Evolutionary conservation across 2,329 filamentous ascomycete species (phyloP).

Genomic region (Trichothecium sympodiale): DNA sequence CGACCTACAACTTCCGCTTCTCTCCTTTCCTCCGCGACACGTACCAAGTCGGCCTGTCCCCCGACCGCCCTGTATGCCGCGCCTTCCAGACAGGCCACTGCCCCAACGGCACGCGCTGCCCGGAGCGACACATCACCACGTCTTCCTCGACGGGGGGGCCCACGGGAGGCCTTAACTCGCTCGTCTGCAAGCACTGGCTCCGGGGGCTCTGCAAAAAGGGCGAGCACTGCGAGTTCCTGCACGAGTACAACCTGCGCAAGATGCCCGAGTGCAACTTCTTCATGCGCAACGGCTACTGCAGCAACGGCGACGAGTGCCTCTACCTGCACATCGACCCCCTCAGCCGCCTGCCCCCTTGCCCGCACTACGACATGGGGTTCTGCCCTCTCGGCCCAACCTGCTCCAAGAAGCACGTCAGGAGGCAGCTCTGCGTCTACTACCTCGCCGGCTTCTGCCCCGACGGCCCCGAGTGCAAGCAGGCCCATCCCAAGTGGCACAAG

Average conservation of each 20-base stretch:
- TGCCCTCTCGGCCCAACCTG: conserved; percentile 83
- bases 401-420: conserved; percentile 78
- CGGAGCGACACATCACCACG: conserved; percentile 59
- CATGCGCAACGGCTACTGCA: conserved; percentile 85
- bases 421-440: conserved; percentile 73
- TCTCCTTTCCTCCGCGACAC: conserved; percentile 73
- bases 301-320: conserved; percentile 91
- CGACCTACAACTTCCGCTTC: conserved; percentile 67
- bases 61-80: conserved; percentile 72
- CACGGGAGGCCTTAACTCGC: conserved; percentile 56
- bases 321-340: conserved; percentile 85
- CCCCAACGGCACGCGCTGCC: conserved; percentile 71
- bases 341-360: conserved; percentile 67
- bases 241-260: conserved; percentile 96
- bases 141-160: conserved; percentile 12
- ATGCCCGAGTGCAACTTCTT: conserved; percentile 99
- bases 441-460: conserved; percentile 92
- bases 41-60: conserved; percentile 73
- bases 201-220: conserved; percentile 97
- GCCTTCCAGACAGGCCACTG: conserved; percentile 80
- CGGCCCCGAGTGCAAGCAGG: conserved; percentile 59
- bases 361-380: conserved; percentile 90
- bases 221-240: conserved; percentile 90
- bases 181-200: conserved; percentile 98
- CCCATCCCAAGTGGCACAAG: conserved; percentile 72